Base-by-base conservation (phyloP, 2,329 filamentous ascomycete genomes). In the Penicillium sp. region DNA sequence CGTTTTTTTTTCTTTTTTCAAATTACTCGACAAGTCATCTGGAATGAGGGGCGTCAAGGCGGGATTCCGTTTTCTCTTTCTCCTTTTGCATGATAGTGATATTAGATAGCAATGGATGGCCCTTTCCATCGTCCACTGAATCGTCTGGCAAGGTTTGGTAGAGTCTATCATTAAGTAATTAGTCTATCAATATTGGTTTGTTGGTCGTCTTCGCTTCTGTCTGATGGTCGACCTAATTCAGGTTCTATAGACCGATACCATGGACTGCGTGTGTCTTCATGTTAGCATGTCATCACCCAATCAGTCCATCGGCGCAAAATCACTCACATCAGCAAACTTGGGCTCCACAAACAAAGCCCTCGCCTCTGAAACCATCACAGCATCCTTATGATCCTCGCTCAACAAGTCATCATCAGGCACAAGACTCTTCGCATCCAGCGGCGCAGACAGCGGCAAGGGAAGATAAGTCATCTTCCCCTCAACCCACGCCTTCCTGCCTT, bases 321-420 rank as follows among this genome's bases (percentile, higher is more conserved):
- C 48, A 72, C 73, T 66, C 63, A 75, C 73, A 60, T 73, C 68
- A 2, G 72, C 73, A 68, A 76, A 76, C 65, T 71, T 76, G 1
- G 75, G 75, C 65, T 77, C 73, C 38, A 77, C 61, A 65, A 77
- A 77, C 68, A 77, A 70, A 42, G 74, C 75, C 62, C 67, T 74
- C n/a, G 68, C 74, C 65, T 77, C 73, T 13, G 74, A 70, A 55
- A 76, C 72, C 66, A 74, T 66, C 28, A 72, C 67, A 2, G 63
- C 58, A 10, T 64, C 65, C 43, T 73, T 71, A 48, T 60, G 57
- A 19, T 68, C 65, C 51, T 66, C 67, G 6, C 43, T 60, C 26
- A 65, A 57, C 35, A 63, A 40, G 6, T 60, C 62, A 40, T 61
- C 11, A 58, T 69, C 67, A 11, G 56, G 7, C 1, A 59, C 56